Conservation (phyloP, 148 eudicot species). For the Pouteria glomerata region DNA sequence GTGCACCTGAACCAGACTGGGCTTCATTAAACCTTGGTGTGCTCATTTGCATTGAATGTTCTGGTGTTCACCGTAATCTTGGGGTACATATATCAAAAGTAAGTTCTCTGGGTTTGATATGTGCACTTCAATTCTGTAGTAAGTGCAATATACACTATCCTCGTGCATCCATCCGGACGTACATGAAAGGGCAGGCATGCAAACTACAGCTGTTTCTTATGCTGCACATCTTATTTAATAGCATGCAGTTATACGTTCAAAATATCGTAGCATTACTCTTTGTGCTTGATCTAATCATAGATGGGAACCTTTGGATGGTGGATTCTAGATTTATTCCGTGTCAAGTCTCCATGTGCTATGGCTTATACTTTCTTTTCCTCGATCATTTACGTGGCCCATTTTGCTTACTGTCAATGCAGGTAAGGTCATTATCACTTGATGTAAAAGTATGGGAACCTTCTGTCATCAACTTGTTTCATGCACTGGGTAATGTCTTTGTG, state of each 20-base stretch:
- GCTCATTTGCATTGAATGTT: conserved; percentile 93
- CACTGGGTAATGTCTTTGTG: conserved; percentile 75
- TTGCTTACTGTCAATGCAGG: conserved; percentile 43
- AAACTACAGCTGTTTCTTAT: too few species aligned
- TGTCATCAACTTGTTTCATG: conserved; percentile 71
- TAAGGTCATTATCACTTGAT: conserved; percentile 83
- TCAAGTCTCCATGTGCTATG: neutral
- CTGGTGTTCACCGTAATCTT: conserved; percentile 97
- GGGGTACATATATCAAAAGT: conserved; percentile 98
- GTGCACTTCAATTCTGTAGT: neutral
- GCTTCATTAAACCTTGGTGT: conserved; percentile 96
- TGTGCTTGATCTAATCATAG: neutral
- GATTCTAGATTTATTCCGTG: neutral
- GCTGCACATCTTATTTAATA: too few species aligned
- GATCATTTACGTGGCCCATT: conserved; percentile 10
- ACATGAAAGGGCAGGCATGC: too few species aligned
- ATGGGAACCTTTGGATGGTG: too few species aligned
- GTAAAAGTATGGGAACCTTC: conserved; percentile 99
- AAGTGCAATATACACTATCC: neutral
- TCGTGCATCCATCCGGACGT: neutral
- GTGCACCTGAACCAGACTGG: conserved; percentile 96
- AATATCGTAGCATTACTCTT: neutral
- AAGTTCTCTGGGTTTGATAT: conserved; percentile 22
- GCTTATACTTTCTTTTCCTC: neutral
- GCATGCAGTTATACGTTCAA: neutral